phyloP scores from a whole-genome alignment of 495 filamentous ascomycete genomes.

The Daldinia childiae region DNA sequence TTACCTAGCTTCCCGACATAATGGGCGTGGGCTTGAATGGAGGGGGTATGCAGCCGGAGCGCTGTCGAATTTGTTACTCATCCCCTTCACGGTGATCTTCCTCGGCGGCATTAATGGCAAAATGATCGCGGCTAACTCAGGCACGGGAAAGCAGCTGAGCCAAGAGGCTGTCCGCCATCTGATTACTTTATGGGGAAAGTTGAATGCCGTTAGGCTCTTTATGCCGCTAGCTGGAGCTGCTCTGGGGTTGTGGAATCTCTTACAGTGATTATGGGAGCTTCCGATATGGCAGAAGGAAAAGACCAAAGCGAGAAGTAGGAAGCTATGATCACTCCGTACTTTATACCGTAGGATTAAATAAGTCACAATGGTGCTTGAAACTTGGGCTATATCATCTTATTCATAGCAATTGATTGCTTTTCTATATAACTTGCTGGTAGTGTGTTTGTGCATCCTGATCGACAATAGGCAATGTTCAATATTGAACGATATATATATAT shows the following conservation, averaged over 20 bases:
- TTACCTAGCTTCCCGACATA: conserved; percentile 54
- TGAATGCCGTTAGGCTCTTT: conserved; percentile 51
- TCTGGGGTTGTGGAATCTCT: conserved; percentile 46
- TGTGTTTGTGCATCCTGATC: background rate
- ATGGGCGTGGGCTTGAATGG: conserved; percentile 39
- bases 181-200: conserved; percentile 48
- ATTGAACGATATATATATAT: background rate
- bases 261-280: conserved; percentile 24
- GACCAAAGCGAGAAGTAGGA: background rate
- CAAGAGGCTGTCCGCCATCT: conserved; percentile 44
- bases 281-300: background rate
- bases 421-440: background rate
- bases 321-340: background rate
- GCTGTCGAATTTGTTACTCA: conserved; percentile 49
- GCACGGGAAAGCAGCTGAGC: conserved; percentile 45
- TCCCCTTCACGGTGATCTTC: conserved; percentile 50
- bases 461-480: background rate
- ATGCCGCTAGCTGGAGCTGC: conserved; percentile 51
- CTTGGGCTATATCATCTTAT: background rate
- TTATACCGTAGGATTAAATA: background rate
- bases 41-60: conserved; percentile 49
- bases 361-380: background rate
- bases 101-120: conserved; percentile 35
- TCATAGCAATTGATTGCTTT: background rate
- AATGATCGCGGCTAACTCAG: conserved; percentile 34